Percentiles rank a stretch among this genome's conserved stretches.
Conservation (phyloP, 140 eudicot genomes). For the Senecio squalidus region DNA sequence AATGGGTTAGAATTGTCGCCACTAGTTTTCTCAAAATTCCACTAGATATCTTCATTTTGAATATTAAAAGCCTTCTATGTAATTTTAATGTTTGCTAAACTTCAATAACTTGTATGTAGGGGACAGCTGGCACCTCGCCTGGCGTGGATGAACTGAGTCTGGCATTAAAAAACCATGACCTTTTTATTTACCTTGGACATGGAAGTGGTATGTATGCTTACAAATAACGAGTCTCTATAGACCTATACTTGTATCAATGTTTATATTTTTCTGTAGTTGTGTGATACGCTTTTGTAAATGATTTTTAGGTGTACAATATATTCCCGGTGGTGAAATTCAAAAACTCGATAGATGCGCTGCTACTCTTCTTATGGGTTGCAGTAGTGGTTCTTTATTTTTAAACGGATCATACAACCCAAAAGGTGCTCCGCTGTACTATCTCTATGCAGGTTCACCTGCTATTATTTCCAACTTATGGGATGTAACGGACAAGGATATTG, state of each 20-base stretch:
- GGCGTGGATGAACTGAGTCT: conserved; percentile 48
- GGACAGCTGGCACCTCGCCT: conserved; percentile 70
- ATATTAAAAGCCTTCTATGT: neutral
- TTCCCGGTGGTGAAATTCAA: conserved; percentile 67
- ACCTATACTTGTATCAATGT: neutral
- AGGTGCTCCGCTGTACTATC: conserved; percentile 73
- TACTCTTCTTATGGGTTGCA: conserved; percentile 82
- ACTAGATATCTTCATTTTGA: neutral
- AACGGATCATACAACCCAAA: conserved; percentile 69
- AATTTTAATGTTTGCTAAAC: neutral
- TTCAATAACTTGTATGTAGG: conserved; percentile 38
- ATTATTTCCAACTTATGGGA: conserved; percentile 95
- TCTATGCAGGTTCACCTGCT: conserved; percentile 83
- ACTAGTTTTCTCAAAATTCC: neutral
- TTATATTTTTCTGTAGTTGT: neutral
- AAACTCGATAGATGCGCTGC: conserved; percentile 85
- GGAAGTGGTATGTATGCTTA: conserved; percentile 77
- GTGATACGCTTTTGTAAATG: neutral
- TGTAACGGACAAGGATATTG: conserved; percentile 94
- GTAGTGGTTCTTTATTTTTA: conserved; percentile 72
- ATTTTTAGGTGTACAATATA: conserved; percentile 74
- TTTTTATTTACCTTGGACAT: conserved; percentile 91
- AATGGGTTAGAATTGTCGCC: neutral
- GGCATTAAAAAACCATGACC: conserved; percentile 74
- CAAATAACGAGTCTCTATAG: neutral